Conservation (phyloP, 768 basidiomycete genomes). For the Termitomyces sp. region DNA sequence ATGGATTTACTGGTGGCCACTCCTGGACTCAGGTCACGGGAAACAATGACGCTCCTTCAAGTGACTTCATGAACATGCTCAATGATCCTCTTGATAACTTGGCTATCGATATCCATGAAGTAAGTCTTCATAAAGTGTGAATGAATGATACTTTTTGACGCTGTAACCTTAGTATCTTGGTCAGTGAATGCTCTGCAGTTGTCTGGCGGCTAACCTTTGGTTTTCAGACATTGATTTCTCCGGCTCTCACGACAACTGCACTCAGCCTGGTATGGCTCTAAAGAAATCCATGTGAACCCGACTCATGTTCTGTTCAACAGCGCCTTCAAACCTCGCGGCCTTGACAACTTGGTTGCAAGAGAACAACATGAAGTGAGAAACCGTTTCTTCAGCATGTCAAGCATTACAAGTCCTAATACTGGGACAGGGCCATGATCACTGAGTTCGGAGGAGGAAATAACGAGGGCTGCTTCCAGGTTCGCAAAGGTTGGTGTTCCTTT, state of each 20-base stretch:
- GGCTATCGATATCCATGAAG: conserved; percentile 46
- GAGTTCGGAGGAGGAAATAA: conserved; percentile 44
- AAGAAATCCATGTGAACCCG: neutral
- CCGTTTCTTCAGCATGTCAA: neutral
- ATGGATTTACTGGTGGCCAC: conserved; percentile 44
- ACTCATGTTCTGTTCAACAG: conserved; percentile 8
- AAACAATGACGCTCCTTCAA: conserved; percentile 31
- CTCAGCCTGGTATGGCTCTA: conserved; percentile 31
- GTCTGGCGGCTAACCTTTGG: neutral
- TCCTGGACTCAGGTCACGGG: conserved; percentile 37
- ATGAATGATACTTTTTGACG: no score
- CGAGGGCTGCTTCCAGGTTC: conserved; percentile 35
- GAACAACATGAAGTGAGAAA: conserved; percentile 35
- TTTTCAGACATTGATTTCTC: conserved; percentile 37
- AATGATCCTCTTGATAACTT: conserved; percentile 36
- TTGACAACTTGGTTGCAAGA: conserved; percentile 39
- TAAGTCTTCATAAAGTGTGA: conserved; percentile 9
- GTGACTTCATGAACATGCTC: conserved; percentile 38
- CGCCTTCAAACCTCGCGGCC: conserved; percentile 36
- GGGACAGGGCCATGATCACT: conserved; percentile 36
- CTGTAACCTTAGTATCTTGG: neutral
- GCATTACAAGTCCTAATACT: neutral
- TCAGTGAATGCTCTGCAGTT: neutral
- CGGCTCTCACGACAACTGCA: conserved; percentile 36
- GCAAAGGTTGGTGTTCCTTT: neutral